Evolutionary conservation across 345 rosid genomes (phyloP).

Genomic region (Mangifera indica): DNA sequence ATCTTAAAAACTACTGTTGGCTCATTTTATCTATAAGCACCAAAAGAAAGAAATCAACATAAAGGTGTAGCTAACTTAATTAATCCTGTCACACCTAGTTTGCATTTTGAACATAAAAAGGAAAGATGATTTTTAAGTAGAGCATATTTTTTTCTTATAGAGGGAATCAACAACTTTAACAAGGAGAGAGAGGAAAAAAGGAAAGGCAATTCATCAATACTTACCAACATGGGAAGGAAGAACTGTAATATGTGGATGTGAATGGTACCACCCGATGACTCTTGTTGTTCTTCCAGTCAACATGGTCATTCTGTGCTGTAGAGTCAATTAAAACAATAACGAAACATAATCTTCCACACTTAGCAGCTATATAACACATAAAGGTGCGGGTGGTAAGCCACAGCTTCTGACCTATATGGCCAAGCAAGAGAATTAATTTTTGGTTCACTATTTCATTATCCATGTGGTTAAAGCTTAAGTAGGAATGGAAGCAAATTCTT

Average conservation of each 20-base stretch:
- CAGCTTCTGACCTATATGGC: neutral
- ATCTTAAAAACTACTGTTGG: no score
- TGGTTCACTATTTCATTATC: neutral
- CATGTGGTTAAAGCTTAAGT: constrained; percentile 1
- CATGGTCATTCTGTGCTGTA: constrained; percentile 74
- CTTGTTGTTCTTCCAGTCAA: constrained; percentile 83
- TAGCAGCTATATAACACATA: neutral
- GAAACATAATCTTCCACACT: neutral
- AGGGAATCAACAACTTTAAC: neutral
- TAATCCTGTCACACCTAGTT: no score
- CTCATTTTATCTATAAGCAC: no score
- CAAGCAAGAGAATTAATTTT: neutral
- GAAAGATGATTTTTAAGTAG: no score
- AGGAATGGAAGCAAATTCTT: neutral
- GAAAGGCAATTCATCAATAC: constrained; percentile 16
- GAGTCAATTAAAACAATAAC: constrained; percentile 35
- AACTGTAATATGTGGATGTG: constrained; percentile 97
- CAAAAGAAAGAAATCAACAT: no score
- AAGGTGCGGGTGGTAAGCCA: neutral
- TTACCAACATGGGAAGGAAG: constrained; percentile 98
- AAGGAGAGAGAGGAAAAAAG: neutral
- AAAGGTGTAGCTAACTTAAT: no score
- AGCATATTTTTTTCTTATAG: neutral
- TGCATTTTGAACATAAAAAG: no score
- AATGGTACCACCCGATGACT: constrained; percentile 99